Conservation (phyloP, 108 stramenopile genomes). For the Fistulifera pelliculosa region DNA sequence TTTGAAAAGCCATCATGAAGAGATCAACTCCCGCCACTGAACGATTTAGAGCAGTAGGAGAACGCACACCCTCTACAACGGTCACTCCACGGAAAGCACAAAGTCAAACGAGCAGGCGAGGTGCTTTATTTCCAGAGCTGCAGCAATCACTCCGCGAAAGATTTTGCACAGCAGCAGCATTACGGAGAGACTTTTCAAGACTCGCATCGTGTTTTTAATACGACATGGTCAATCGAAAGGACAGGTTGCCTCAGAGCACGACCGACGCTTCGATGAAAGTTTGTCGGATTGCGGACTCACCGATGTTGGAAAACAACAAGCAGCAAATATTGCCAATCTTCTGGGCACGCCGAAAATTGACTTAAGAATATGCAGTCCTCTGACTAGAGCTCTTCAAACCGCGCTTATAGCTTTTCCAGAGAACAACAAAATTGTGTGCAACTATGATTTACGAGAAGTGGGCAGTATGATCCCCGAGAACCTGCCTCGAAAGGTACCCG, state of each 20-base stretch:
- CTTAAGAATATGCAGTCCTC: constrained; percentile 27
- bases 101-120: no score
- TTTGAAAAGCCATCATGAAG: no score
- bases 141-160: not conserved
- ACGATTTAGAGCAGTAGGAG: no score
- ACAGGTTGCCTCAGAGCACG: constrained; percentile 18
- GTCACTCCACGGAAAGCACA: no score
- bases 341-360: constrained; percentile 12
- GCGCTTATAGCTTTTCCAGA: constrained; percentile 29
- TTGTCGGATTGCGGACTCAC: constrained; percentile 28
- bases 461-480: constrained; percentile 30
- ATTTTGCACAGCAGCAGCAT: not conserved
- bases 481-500: constrained; percentile 11
- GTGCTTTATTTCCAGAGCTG: no score
- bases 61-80: no score
- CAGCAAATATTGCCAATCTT: constrained; percentile 7
- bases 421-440: constrained; percentile 4
- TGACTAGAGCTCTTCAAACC: constrained; percentile 37
- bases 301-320: constrained; percentile 15
- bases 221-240: constrained; percentile 33
- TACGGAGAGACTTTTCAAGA: not conserved
- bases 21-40: no score
- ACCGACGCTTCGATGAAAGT: constrained; percentile 19
- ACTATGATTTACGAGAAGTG: constrained; percentile 28
- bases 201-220: constrained; percentile 19